Conservation (phyloP, 1,284 basidiomycete species). For the Ceratobasidium sp. region DNA sequence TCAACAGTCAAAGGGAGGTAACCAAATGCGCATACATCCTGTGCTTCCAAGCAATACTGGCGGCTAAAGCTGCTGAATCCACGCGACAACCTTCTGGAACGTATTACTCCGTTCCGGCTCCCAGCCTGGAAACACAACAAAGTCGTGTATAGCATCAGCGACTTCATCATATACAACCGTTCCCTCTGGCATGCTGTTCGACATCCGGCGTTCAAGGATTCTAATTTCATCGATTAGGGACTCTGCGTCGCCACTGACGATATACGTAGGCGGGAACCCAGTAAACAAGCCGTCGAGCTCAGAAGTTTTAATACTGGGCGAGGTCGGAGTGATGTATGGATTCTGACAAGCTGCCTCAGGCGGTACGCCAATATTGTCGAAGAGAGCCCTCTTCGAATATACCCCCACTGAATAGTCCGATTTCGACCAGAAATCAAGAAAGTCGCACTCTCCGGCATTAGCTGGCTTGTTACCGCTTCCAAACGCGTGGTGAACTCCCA, state of each 20-base stretch:
- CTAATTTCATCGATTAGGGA: conserved; percentile 62
- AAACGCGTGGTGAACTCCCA: too few relatives aligned
- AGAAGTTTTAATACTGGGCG: too few relatives aligned
- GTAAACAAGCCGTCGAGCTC: conserved; percentile 32
- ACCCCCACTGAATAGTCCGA: too few relatives aligned
- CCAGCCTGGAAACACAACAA: conserved; percentile 56
- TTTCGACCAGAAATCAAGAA: too few relatives aligned
- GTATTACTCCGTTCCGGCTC: conserved; percentile 33
- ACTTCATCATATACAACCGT: conserved; percentile 58
- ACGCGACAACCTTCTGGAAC: background rate
- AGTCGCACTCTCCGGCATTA: too few relatives aligned
- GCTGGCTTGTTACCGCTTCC: too few relatives aligned
- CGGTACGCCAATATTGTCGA: too few relatives aligned
- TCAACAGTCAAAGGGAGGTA: background rate
- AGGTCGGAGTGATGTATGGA: too few relatives aligned
- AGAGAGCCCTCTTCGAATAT: too few relatives aligned
- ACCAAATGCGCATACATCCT: background rate
- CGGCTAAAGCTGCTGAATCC: conserved; percentile 7
- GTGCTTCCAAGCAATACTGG: background rate
- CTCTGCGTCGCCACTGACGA: conserved; percentile 66
- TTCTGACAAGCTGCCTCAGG: too few relatives aligned
- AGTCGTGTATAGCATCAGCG: conserved; percentile 66
- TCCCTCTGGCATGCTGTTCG: conserved; percentile 53
- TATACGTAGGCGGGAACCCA: conserved; percentile 66
- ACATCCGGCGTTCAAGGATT: conserved; percentile 58